Conservation (phyloP, 2,329 filamentous ascomycete species). For the Colletotrichum sp. region DNA sequence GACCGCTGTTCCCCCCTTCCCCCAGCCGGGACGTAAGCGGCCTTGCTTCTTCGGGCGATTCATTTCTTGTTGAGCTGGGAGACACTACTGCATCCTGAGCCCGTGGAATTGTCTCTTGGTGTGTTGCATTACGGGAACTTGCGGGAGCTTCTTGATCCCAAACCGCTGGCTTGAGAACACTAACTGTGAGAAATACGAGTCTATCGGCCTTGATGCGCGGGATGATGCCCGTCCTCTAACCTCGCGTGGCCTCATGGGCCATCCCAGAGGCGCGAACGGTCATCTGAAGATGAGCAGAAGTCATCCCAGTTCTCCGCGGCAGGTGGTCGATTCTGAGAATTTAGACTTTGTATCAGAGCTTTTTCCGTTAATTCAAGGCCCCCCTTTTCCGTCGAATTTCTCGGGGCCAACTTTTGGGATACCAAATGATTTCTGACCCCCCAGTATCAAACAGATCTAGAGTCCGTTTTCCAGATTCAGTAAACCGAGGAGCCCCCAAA, state of each 20-base stretch:
- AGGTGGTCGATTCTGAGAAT: background rate
- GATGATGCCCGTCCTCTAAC: background rate
- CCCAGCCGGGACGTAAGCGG: background rate
- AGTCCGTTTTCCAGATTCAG: background rate
- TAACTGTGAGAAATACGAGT: background rate
- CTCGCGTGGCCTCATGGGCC: background rate
- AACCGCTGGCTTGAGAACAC: background rate
- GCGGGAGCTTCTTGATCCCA: background rate
- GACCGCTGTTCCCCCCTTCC: background rate
- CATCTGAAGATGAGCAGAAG: background rate
- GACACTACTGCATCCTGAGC: background rate
- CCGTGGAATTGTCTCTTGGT: background rate
- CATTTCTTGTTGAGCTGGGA: background rate
- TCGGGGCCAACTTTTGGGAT: background rate
- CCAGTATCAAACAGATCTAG: background rate
- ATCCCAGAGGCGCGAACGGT: background rate
- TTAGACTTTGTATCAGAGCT: conserved; percentile 5
- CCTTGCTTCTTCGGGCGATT: background rate
- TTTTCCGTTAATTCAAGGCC: background rate
- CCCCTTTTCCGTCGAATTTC: background rate
- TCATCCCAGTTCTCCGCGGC: background rate
- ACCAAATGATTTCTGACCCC: background rate
- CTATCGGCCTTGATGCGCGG: background rate
- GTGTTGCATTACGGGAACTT: conserved; percentile 10
- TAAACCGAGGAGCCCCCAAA: background rate